Percentiles rank a stretch among this genome's conserved stretches.
These are phyloP conservation scores for Linum trigynum DNA, from an alignment of 345 rosid species.

Conservation along the genomic window DNA sequence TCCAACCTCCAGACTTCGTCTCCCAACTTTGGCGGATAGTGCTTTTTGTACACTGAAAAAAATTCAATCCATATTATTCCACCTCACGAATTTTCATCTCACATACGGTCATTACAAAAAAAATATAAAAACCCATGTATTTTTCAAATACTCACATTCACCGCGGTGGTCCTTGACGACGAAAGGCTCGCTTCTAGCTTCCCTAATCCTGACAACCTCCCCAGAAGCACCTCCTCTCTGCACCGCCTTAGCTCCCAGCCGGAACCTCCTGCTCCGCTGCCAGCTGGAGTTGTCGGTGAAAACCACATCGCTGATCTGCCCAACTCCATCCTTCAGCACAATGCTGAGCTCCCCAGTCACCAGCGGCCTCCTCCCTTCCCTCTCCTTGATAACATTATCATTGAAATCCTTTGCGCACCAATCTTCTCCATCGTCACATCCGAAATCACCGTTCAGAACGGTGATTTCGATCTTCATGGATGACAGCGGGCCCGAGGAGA, in stretches of 20 bases:
- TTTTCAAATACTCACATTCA: conserved; percentile 42
- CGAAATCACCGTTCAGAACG: conserved; percentile 56
- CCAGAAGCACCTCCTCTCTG: conserved; percentile 16
- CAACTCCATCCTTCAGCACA: conserved; percentile 41
- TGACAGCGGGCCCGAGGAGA: conserved; percentile 39
- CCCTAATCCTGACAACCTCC: conserved; percentile 35
- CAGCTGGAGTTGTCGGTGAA: conserved; percentile 86
- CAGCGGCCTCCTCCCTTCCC: conserved; percentile 64
- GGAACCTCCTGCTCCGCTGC: conserved; percentile 59
- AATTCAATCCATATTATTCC: conserved; percentile 1
- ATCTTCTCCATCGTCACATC: conserved; percentile 30
- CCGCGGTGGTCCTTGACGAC: conserved; percentile 80
- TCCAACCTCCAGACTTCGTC: conserved; percentile 73
- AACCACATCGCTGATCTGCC: conserved; percentile 26
- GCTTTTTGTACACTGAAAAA: conserved; percentile 57
- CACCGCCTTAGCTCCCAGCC: conserved; percentile 51
- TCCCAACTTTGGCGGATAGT: conserved; percentile 50
- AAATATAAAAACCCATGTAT: background rate
- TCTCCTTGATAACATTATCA: conserved; percentile 36
- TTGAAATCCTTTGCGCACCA: conserved; percentile 42
- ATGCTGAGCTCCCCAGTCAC: conserved; percentile 49
- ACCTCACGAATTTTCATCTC: too few species aligned
- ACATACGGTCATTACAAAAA: background rate
- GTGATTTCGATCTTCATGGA: conserved; percentile 45
- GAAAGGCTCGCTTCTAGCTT: conserved; percentile 59